Evolutionary conservation across 345 rosid species (phyloP).

Genomic region (Carallia brachiata): DNA sequence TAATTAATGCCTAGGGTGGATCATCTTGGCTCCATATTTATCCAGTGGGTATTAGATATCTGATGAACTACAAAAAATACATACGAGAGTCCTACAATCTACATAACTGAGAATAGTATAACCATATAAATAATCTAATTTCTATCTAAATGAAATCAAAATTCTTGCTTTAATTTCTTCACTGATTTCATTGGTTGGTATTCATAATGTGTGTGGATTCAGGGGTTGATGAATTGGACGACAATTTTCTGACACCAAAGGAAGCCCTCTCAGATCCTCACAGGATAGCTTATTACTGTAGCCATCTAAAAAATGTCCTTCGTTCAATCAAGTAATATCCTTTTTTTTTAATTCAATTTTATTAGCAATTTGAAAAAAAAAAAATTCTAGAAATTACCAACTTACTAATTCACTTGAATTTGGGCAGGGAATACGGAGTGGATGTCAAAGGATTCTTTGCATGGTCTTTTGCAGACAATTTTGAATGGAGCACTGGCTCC

Average conservation of each 20-base stretch:
- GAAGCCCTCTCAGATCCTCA: too few relatives aligned
- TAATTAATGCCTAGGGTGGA: background rate
- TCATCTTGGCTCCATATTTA: conserved; percentile 9
- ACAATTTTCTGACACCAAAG: too few relatives aligned
- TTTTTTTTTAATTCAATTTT: background rate
- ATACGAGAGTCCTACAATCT: conserved; percentile 12
- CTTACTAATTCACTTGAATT: too few relatives aligned
- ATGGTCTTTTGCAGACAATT: conserved; percentile 3
- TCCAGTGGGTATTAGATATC: conserved; percentile 7
- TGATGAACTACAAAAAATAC: conserved; percentile 13
- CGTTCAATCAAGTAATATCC: too few relatives aligned
- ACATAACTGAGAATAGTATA: conserved; percentile 23
- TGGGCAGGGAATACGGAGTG: background rate
- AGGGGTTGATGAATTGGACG: too few relatives aligned
- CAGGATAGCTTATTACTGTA: too few relatives aligned
- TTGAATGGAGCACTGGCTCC: conserved; percentile 10
- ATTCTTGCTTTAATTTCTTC: background rate
- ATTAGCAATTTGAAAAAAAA: too few relatives aligned
- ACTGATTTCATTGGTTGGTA: too few relatives aligned
- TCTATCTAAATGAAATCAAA: background rate
- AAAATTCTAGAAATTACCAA: too few relatives aligned
- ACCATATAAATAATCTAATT: background rate
- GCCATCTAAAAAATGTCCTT: too few relatives aligned
- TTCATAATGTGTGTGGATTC: too few relatives aligned
- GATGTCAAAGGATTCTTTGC: conserved; percentile 3